Base-by-base conservation (phyloP, 1,284 basidiomycete genomes). In the Schizophyllum commune region DNA sequence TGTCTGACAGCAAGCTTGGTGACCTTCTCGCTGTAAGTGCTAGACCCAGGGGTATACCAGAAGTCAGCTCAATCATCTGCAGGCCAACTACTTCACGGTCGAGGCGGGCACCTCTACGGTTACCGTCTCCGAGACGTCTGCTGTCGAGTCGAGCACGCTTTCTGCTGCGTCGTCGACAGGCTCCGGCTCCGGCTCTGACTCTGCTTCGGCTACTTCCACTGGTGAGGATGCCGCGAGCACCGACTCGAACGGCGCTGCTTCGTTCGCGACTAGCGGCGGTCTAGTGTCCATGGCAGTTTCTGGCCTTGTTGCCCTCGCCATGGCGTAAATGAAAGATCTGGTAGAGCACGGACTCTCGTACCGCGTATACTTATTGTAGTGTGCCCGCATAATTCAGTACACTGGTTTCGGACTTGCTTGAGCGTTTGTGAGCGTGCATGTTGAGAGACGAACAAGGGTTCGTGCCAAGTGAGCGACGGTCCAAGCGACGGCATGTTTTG, bases 81-180 rank as follows among this genome's bases (percentile, higher is more conserved):
- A 86, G 82, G 84, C 83, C 60, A 87, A 79, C 66, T 94, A 92
- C 78, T 83, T 92, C 70, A 84, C 81, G 21, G 91, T 92, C 65
- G 83, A 90, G 71, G 81, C 84, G 68, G 89, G 89, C 54, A 78
- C 78, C 2, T 77, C 81, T 15, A 86, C 83, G 34, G 74, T 70
- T 56, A 75, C 81, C 54, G 70, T 84, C 60, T 73, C 81, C 32
- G 66, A 82, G 19, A 91, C 89, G 39, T 82, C 83, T 32, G 70
- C 86, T 13, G 88, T 91, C 27, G 75, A 83, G 63, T 80, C 83
- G 20, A 79, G 84, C 39, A 89, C 88, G 2, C 77, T 91, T 34
- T 60, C 68, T 7, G 66, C 77, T n/a, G 67, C 70, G 57, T 65
- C 73, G 58, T 58, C 64, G 19, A 64, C 71, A n/a, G 64, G 66